Base-by-base conservation (phyloP, 2,329 filamentous ascomycete species). In the Fusarium citri region DNA sequence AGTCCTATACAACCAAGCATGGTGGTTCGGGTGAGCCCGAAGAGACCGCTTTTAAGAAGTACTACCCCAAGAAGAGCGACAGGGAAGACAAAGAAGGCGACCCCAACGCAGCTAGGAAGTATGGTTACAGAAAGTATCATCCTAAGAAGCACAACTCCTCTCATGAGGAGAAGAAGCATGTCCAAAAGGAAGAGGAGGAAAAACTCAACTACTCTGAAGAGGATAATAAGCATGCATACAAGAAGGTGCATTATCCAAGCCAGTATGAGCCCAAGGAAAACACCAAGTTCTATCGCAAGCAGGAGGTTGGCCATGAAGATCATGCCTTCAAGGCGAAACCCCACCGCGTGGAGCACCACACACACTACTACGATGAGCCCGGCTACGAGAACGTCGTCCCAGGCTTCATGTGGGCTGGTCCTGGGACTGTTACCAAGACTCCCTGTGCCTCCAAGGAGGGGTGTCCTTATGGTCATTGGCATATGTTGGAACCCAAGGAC, bases 401-500 rank as follows among this genome's bases (percentile, higher is more conserved):
- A 12, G 49, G 49, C 10, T 53, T 53, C 34, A 53, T 53, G 49
- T 53, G 49, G 49, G 49, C 49, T 20, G 49, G 49, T 28, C 49
- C 49, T 9, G 49, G 34, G 42, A 22, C 30, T n/a, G 49, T 53
- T 5, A 53, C 49, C 34, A 53, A 53, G 23, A 28, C 49, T 20
- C 53, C 40, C 43, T 47, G 40, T 26, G 10, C 41, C 5, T 47
- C 31, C 28, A 31, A 23, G 16, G 22, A 55, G 28, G 40, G 28
- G 9, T 53, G 49, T 5, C 49, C 49, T 53, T 26, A 42, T 28
- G 49, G 49, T 12, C 49, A 53, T 20, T 53, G 49, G 49, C 30
- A 53, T n/a, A 53, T 53, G 49, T 26, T 53, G 49, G 49, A 53
- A n/a, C 49, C 49, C 34, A 53, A 28, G 23, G 41, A 53, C 23